Base-by-base conservation (phyloP, 2,329 filamentous ascomycete genomes). In the Fusarium veterinarium region DNA sequence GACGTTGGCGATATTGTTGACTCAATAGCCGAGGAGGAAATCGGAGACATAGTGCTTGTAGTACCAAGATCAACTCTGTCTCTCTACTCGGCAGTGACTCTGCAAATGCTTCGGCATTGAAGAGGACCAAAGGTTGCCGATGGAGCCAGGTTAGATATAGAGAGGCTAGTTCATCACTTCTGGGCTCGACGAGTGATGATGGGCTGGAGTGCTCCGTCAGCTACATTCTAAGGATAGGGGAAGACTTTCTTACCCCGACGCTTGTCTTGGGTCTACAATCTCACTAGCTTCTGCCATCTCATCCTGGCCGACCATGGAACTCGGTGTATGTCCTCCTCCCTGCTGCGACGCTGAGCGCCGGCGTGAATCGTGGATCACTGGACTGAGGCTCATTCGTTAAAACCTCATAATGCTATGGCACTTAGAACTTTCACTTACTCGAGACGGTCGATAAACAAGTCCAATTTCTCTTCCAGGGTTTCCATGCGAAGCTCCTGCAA, bases 391-490 rank as follows among this genome's bases (percentile, higher is more conserved):
- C 3, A 16, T 11, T 4, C 20, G 8, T 51, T 8, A 33, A 8
- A 19, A 2, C 12, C 3, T 3, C 3, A 8, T 35, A 0, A 3
- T 3, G 1, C 1, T 8, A 20, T 25, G 8, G 1, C 6, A 14
- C n/a, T 8, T 14, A 0, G 20, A 16, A 20, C 23, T 8, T 23
- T 52, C 3, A 37, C 55, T 13, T 37, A 58, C 55, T 49, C 31
- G 0, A 58, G 23, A 1, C 55, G 41, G 0, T 58, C 41, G 4
- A 58, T 58, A 5, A 58, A 48, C 6, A 37, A 1, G 6, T 58
- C 41, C 23, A 58, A 12, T n/a, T 58, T 58, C 55, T 58, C 55
- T 19, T 58, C 55, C 0, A 58, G 31, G 0, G 30, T 58, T 1
- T 58, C 55, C 55, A 58, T 49, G 1, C 55, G 55, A n/a, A 17